Evolutionary conservation across 202 grass and related monocot genomes (phyloP).

Genomic region (Carex arenaria): DNA sequence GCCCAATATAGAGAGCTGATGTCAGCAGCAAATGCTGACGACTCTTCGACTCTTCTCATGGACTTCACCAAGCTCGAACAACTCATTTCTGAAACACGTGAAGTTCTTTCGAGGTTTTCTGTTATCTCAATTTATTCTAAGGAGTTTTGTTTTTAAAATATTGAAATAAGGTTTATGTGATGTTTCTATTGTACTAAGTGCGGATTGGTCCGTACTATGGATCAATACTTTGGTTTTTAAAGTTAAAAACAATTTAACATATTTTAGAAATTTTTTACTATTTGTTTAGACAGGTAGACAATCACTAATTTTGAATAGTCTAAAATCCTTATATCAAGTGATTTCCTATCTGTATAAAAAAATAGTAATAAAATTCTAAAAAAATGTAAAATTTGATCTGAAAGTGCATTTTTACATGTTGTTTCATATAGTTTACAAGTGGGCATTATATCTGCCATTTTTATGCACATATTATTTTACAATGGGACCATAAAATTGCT

Average conservation of each 20-base stretch:
- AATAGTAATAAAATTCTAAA: no score
- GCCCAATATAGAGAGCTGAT: conserved; percentile 51
- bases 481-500: neutral
- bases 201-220: no score
- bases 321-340: no score
- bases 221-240: no score
- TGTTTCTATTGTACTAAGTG: no score
- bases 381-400: no score
- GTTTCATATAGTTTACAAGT: neutral
- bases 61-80: conserved; percentile 91
- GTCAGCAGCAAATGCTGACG: conserved; percentile 38
- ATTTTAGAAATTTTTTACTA: no score
- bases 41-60: conserved; percentile 58
- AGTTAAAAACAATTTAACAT: no score
- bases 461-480: neutral
- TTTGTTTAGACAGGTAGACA: no score
- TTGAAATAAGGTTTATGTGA: neutral
- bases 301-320: no score
- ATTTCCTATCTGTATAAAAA: no score
- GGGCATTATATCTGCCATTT: neutral
- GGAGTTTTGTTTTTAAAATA: neutral
- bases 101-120: conserved; percentile 77
- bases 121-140: neutral
- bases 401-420: neutral
- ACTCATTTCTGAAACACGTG: conserved; percentile 72